Evolutionary conservation across 163 green algal genomes (phyloP).

Genomic region (Chlorella variabilis): DNA sequence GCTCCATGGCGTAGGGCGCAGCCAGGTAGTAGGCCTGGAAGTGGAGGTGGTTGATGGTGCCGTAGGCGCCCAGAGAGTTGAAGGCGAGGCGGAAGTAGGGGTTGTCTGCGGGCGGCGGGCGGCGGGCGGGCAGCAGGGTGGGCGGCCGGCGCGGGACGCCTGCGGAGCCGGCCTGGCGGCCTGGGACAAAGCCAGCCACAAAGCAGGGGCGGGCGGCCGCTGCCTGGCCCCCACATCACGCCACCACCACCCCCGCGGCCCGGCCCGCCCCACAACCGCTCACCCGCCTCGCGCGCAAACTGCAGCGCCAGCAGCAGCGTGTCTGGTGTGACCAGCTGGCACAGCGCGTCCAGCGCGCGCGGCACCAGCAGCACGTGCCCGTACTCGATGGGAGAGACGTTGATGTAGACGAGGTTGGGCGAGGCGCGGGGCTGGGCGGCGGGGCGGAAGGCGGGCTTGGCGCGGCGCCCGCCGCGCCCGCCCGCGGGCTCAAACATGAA

Average conservation of each 20-base stretch:
- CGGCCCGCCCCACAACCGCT: not conserved
- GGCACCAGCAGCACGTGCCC: slow-evolving; percentile 98
- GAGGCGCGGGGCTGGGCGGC: slow-evolving; percentile 34
- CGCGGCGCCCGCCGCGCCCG: not conserved
- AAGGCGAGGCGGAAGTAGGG: slow-evolving; percentile 94
- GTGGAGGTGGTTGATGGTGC: slow-evolving; percentile 99
- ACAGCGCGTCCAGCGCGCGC: slow-evolving; percentile 78
- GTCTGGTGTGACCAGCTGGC: slow-evolving; percentile 72
- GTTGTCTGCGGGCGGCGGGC: slow-evolving; percentile 61
- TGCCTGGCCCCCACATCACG: too few species aligned
- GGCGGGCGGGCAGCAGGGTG: not conserved
- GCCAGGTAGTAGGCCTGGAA: slow-evolving; percentile 98
- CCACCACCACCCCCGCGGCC: too few species aligned
- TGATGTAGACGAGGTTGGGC: slow-evolving; percentile 96
- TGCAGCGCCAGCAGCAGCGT: slow-evolving; percentile 88
- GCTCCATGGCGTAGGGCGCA: slow-evolving; percentile 87
- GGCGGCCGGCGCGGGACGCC: too few species aligned
- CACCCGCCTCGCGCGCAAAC: slow-evolving; percentile 80
- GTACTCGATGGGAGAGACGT: slow-evolving; percentile 99
- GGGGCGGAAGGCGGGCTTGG: slow-evolving; percentile 26
- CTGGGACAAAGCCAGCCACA: not conserved
- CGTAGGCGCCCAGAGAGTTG: slow-evolving; percentile 98
- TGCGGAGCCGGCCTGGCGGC: too few species aligned
- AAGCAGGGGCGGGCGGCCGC: too few species aligned
- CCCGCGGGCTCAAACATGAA: slow-evolving; percentile 35